A percentile compares a stretch with the other conserved stretches of the same genome.
phyloP scores from a whole-genome alignment of 2,329 filamentous ascomycete genomes.

The Dactylellina parvicollis region DNA sequence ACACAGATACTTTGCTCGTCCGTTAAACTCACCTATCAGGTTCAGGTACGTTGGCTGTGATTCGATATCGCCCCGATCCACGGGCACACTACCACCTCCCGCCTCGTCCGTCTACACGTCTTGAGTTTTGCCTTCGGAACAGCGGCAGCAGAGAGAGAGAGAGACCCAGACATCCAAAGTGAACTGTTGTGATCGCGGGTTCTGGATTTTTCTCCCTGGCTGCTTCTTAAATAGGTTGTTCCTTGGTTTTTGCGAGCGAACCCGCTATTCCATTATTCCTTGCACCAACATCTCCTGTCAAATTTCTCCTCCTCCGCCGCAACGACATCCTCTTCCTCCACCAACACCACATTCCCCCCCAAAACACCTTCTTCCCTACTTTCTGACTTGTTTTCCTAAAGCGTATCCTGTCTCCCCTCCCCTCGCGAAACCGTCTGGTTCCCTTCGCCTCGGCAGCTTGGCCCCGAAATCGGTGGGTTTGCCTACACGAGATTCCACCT shows the following conservation, averaged over 20 bases:
- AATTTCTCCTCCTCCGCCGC: constrained; percentile 53
- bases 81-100: constrained; percentile 15
- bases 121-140: background rate
- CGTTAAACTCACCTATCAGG: constrained; percentile 19
- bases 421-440: background rate
- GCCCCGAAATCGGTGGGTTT: constrained; percentile 36
- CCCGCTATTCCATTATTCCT: constrained; percentile 20
- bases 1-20: constrained; percentile 12
- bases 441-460: constrained; percentile 6
- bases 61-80: constrained; percentile 23
- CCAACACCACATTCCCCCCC: constrained; percentile 25
- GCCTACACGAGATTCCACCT: constrained; percentile 5
- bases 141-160: background rate
- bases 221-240: constrained; percentile 1
- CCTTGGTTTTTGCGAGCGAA: background rate
- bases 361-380: constrained; percentile 3
- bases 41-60: constrained; percentile 31
- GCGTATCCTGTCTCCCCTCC: constrained; percentile 17
- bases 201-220: background rate
- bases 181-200: background rate
- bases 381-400: constrained; percentile 1
- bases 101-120: background rate
- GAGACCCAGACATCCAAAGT: background rate
- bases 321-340: constrained; percentile 20
- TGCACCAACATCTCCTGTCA: constrained; percentile 50